These are phyloP conservation scores for Saprolegnia diclina DNA, from an alignment of 352 stramenopile genomes.

Conservation along the genomic window DNA sequence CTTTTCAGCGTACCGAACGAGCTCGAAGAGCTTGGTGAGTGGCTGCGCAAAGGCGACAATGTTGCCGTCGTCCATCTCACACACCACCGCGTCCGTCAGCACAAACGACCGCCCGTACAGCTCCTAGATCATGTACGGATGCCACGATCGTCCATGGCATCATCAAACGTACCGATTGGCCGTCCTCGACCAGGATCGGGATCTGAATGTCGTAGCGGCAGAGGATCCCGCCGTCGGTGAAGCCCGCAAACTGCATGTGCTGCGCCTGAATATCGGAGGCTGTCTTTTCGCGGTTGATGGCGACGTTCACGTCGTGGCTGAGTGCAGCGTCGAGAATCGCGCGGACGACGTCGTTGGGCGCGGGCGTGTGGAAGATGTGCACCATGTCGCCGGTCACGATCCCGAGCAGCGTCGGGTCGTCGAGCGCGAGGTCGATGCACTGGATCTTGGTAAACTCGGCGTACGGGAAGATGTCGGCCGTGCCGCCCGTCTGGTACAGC, in stretches of 20 bases:
- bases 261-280: neutral
- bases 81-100: neutral
- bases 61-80: neutral
- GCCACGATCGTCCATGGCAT: too few relatives aligned
- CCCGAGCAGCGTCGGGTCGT: constrained; percentile 13
- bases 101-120: neutral
- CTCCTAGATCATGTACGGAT: too few relatives aligned
- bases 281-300: neutral
- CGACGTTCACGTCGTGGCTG: neutral
- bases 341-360: constrained; percentile 18
- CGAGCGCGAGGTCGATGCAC: neutral
- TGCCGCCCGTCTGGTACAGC: constrained; percentile 17
- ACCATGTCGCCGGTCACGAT: neutral
- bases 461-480: constrained; percentile 4
- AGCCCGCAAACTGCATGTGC: constrained; percentile 10
- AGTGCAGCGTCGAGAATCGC: constrained; percentile 3
- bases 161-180: neutral
- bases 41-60: constrained; percentile 11
- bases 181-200: neutral
- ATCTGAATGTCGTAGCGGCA: constrained; percentile 10
- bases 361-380: neutral
- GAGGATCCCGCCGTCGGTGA: constrained; percentile 5
- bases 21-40: constrained; percentile 15
- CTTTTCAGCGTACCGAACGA: constrained; percentile 11
- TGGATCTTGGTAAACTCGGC: constrained; percentile 19